Conservation (phyloP, 345 rosid genomes). For the Geranium rotundifolium region DNA sequence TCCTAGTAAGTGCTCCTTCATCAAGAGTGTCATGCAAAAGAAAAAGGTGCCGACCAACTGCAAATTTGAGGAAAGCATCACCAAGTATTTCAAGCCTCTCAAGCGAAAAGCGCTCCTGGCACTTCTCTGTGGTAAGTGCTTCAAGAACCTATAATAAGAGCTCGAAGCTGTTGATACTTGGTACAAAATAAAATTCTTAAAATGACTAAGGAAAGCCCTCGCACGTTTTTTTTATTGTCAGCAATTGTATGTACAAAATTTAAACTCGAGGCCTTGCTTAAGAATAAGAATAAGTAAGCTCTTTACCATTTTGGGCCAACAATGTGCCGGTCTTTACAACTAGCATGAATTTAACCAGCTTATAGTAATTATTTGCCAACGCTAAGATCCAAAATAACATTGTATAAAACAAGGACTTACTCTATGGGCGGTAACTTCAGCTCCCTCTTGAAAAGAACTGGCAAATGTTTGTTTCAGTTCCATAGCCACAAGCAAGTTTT, state of each 20-base stretch:
- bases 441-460: constrained; percentile 59
- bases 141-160: constrained; percentile 49
- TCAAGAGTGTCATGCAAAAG: constrained; percentile 59
- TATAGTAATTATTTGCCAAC: no score
- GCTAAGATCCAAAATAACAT: no score
- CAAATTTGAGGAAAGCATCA: constrained; percentile 84
- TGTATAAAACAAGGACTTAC: constrained; percentile 21
- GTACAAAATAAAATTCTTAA: constrained; percentile 5
- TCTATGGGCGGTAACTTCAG: constrained; percentile 52
- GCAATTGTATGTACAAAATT: background rate
- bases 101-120: constrained; percentile 90
- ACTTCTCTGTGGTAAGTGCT: constrained; percentile 92
- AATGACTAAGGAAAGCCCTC: no score
- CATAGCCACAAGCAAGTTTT: constrained; percentile 83
- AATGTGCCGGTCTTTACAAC: no score
- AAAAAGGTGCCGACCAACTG: constrained; percentile 71
- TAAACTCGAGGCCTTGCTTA: no score
- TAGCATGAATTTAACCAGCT: no score
- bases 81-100: constrained; percentile 89
- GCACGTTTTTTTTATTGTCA: no score
- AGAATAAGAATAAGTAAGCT: no score
- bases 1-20: constrained; percentile 78
- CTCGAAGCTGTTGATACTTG: constrained; percentile 14
- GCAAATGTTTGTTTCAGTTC: constrained; percentile 63
- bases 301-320: no score